Evolutionary conservation across 331 rosid genomes (phyloP).

Genomic region (Malus hybrid): DNA sequence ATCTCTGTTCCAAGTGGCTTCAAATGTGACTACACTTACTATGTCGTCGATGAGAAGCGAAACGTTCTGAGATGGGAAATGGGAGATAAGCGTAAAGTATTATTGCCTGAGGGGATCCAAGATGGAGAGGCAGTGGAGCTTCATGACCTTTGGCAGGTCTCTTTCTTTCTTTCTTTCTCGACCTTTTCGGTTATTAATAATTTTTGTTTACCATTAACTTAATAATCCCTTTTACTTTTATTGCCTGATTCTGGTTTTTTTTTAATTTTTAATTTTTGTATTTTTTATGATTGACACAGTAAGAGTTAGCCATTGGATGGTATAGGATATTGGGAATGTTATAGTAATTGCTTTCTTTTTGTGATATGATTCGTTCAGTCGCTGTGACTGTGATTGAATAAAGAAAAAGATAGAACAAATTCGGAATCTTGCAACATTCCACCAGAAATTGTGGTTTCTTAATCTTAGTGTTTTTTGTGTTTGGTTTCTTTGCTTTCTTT

Average conservation of each 20-base stretch:
- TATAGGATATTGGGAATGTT: background rate
- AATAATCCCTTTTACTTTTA: background rate
- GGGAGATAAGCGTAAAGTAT: conserved; percentile 65
- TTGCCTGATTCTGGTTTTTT: background rate
- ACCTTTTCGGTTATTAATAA: conserved; percentile 5
- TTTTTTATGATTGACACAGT: too few species aligned
- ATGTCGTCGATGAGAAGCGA: conserved; percentile 73
- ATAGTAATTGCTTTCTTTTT: background rate
- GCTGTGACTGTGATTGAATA: background rate
- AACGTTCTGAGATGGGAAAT: conserved; percentile 64
- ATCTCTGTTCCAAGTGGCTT: conserved; percentile 60
- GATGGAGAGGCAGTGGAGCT: conserved; percentile 63
- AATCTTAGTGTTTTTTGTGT: background rate
- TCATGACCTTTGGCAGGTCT: conserved; percentile 94
- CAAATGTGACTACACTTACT: conserved; percentile 60
- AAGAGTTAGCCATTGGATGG: background rate
- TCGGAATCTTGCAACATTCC: background rate
- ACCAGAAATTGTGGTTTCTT: background rate
- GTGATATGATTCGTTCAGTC: background rate
- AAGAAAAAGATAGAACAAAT: background rate
- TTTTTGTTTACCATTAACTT: background rate
- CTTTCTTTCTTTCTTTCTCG: conserved; percentile 9
- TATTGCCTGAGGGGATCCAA: conserved; percentile 51
- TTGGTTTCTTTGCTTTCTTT: background rate
- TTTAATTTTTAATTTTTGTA: too few species aligned